Evolutionary conservation across 1,284 basidiomycete genomes (phyloP), one percentile per base, ranked within the genome.

Genomic region (Grifola frondosa): DNA sequence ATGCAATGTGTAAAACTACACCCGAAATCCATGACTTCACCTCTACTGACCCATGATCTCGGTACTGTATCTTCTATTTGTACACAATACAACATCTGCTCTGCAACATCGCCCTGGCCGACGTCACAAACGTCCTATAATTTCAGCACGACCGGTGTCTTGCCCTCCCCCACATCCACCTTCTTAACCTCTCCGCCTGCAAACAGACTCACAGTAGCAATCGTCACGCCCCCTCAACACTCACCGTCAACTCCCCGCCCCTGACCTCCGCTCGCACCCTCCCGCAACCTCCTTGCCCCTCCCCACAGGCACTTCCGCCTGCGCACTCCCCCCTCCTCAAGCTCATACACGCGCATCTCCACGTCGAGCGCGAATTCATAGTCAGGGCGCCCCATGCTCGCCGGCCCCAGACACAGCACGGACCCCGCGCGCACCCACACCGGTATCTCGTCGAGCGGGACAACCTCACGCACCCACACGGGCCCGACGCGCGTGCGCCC

Each of bases 351-450:
- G 29, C 72, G 68, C 15, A 81, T 64, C 49, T 81, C 75, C 26
- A 85, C 50, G 16, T 67, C 66, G 46, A 73, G 62, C 40, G 68
- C 67, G 42, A 80, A 78, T 26, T 81, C 74, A 56, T 88, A 88
- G 60, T 88, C 85, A 3, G 85, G 84, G 8, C 74, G 69, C n/a
- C 72, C 73, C 12, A 70, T 65, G 10, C 71, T 71, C 12, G 64
- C 58, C 1, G 81, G 77, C 2, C 83, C 84, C 8, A 86, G 69
- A 28, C 74, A 63, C 16, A 85, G 62, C 12, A 84, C 70, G 6
- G 75, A 74, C 30, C 73, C 75, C 30, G 75, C 71, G 26, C 80
- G 72, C 24, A 88, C 76, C 75, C 78, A 87, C 15, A 88, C 77
- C 6, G 84, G 83, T 33, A 88, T 74, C 46, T 78, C 74, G 49